Evolutionary conservation across 2,329 filamentous ascomycete genomes (phyloP).

Genomic region (Mycogone perniciosa): DNA sequence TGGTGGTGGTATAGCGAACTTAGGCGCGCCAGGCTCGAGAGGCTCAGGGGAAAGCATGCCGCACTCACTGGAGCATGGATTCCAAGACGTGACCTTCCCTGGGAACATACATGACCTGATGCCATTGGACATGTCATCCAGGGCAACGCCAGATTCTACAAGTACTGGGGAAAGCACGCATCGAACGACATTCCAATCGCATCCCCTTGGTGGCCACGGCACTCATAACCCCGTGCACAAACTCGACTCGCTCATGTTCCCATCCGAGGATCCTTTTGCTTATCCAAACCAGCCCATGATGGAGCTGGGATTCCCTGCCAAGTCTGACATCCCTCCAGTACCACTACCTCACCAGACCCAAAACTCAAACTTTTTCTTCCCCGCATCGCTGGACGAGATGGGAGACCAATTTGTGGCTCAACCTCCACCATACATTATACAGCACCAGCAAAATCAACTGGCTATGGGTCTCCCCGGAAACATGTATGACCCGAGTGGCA

Average conservation of each 20-base stretch:
- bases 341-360: slow-evolving; percentile 27
- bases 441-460: slow-evolving; percentile 33
- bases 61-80: slow-evolving; percentile 24
- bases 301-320: slow-evolving; percentile 41
- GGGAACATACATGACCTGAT: slow-evolving; percentile 39
- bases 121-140: slow-evolving; percentile 38
- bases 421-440: slow-evolving; percentile 63
- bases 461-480: slow-evolving; percentile 37
- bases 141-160: slow-evolving; percentile 37
- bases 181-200: slow-evolving; percentile 25
- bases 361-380: slow-evolving; percentile 44
- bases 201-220: slow-evolving; percentile 25
- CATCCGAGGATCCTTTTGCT: slow-evolving; percentile 68
- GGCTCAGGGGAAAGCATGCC: slow-evolving; percentile 31
- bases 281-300: slow-evolving; percentile 74
- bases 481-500: slow-evolving; percentile 38
- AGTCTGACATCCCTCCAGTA: slow-evolving; percentile 26
- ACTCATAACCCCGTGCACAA: slow-evolving; percentile 52
- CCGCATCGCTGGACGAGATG: slow-evolving; percentile 54
- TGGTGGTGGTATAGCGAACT: slow-evolving; percentile 19
- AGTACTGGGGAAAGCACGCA: slow-evolving; percentile 37
- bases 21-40: slow-evolving; percentile 20
- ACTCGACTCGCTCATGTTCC: slow-evolving; percentile 74
- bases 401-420: slow-evolving; percentile 69
- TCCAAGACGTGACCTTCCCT: slow-evolving; percentile 31